Conservation (phyloP, 169 alveolate genomes). For the Cryptosporidium canis region DNA sequence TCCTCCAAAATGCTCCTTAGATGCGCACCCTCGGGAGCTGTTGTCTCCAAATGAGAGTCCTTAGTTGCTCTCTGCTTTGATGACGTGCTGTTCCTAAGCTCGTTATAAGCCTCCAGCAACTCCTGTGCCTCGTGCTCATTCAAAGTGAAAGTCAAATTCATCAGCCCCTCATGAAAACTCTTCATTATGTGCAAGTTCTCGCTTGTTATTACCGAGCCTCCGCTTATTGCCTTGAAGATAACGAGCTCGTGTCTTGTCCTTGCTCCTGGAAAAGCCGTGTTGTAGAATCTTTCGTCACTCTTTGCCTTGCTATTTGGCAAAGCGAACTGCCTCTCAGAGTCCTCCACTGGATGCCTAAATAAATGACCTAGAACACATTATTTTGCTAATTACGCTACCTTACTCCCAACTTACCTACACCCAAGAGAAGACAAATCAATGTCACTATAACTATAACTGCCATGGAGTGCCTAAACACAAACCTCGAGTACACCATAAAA, state of each 20-base stretch:
- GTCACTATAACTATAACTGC: conserved; percentile 24
- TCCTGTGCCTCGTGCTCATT: conserved; percentile 29
- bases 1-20: conserved; percentile 37
- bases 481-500: conserved; percentile 70
- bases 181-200: conserved; percentile 56
- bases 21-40: background rate
- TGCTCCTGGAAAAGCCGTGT: conserved; percentile 72
- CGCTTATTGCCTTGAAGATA: conserved; percentile 35
- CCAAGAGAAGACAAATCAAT: conserved; percentile 52
- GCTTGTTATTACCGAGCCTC: conserved; percentile 43
- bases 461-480: conserved; percentile 44
- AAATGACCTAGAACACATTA: conserved; percentile 42
- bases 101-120: conserved; percentile 67
- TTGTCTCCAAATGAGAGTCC: background rate
- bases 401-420: conserved; percentile 48
- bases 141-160: conserved; percentile 55
- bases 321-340: conserved; percentile 67
- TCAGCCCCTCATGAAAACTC: conserved; percentile 63
- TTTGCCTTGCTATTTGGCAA: conserved; percentile 66
- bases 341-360: conserved; percentile 67
- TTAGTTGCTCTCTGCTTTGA: conserved; percentile 60
- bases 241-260: conserved; percentile 66
- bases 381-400: too few species aligned
- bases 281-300: conserved; percentile 29
- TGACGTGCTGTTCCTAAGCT: conserved; percentile 50